Evolutionary conservation across 2,329 filamentous ascomycete species (phyloP).

Genomic region (Ascochyta fabae): DNA sequence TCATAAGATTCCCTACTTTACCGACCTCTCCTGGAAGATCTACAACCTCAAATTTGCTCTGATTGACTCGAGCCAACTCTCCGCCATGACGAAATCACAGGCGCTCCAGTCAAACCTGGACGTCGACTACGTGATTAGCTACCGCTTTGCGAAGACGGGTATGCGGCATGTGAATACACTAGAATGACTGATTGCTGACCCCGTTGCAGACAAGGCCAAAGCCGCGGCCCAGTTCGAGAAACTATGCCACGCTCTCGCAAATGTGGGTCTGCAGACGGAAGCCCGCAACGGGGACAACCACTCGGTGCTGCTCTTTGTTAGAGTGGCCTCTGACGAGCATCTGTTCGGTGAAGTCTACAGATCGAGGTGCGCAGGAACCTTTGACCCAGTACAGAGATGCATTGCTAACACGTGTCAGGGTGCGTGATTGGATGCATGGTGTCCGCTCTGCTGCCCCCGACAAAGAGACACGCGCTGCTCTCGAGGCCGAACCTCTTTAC

Average conservation of each 20-base stretch:
- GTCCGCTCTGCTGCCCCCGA: constrained; percentile 79
- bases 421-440: constrained; percentile 93
- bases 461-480: constrained; percentile 71
- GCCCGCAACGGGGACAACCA: constrained; percentile 79
- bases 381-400: not conserved
- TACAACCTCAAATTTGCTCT: constrained; percentile 29
- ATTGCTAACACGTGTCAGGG: constrained; percentile 55
- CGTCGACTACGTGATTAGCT: constrained; percentile 89
- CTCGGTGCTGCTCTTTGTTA: constrained; percentile 82
- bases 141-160: constrained; percentile 74
- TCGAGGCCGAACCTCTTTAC: constrained; percentile 77
- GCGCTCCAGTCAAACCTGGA: constrained; percentile 64
- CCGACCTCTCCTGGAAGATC: constrained; percentile 24
- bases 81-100: constrained; percentile 48
- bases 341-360: constrained; percentile 83
- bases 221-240: constrained; percentile 79
- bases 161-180: constrained; percentile 31
- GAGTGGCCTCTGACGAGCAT: constrained; percentile 75
- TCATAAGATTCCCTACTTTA: constrained; percentile 28
- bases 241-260: constrained; percentile 75
- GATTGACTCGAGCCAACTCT: constrained; percentile 26
- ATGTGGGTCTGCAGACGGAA: constrained; percentile 84
- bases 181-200: constrained; percentile 18
- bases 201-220: constrained; percentile 65
- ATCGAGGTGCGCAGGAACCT: constrained; percentile 62